These are phyloP conservation scores for Pestalotiopsis sp. DNA, from an alignment of 2,329 filamentous ascomycete species.

Conservation along the genomic window DNA sequence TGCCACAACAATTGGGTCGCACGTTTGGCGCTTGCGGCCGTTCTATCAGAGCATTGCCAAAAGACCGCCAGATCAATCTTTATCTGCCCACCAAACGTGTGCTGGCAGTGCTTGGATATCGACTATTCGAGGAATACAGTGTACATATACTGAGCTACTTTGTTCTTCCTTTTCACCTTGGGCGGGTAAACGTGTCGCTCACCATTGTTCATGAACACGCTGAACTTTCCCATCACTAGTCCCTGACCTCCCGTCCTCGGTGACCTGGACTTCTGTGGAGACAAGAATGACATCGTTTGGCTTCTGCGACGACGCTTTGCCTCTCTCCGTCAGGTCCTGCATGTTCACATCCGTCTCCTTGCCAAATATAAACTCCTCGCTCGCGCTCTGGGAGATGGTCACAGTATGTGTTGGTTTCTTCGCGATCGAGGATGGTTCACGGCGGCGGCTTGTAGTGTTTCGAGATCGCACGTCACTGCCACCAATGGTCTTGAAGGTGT, in stretches of 20 bases:
- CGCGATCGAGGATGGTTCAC: constrained; percentile 25
- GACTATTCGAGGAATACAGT: no score
- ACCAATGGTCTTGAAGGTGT: constrained; percentile 39
- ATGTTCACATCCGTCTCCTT: constrained; percentile 35
- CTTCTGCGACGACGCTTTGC: not conserved
- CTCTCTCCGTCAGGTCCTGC: constrained; percentile 29
- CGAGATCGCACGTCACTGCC: constrained; percentile 28
- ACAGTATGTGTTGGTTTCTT: constrained; percentile 15
- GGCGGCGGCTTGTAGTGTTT: constrained; percentile 22
- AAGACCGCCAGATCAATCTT: no score
- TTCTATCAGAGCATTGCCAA: not conserved
- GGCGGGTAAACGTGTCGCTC: not conserved
- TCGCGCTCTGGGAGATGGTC: constrained; percentile 42
- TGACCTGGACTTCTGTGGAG: not conserved
- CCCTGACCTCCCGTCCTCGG: not conserved
- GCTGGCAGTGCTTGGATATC: no score
- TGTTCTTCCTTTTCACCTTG: fast-evolving
- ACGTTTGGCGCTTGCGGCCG: not conserved
- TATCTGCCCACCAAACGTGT: no score
- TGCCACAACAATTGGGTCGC: not conserved
- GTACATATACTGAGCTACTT: no score
- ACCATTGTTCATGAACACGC: not conserved
- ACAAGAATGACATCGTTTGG: not conserved
- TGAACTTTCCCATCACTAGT: not conserved
- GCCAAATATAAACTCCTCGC: constrained; percentile 46